Percentiles rank a stretch among this genome's conserved stretches.
Evolutionary conservation across 768 basidiomycete species (phyloP).

Genomic region (Royoungia palumana): DNA sequence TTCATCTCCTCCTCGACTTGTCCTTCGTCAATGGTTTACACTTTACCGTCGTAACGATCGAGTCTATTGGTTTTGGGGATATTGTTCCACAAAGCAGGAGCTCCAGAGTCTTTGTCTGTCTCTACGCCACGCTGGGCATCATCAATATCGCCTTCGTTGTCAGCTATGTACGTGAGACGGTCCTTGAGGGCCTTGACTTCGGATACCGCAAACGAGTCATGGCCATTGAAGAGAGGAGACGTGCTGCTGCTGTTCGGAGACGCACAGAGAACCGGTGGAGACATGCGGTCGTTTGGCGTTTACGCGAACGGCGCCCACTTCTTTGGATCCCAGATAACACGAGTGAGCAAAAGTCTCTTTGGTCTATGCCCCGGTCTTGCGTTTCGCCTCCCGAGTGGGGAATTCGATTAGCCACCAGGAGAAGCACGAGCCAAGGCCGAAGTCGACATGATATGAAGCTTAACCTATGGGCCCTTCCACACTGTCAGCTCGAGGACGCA

Average conservation of each 20-base stretch:
- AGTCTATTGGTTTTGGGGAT: slow-evolving; percentile 78
- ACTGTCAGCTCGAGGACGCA: slow-evolving; percentile 53
- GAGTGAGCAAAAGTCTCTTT: slow-evolving; percentile 3
- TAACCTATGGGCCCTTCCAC: slow-evolving; percentile 59
- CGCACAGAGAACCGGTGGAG: slow-evolving; percentile 55
- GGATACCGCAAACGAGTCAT: slow-evolving; percentile 55
- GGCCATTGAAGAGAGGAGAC: slow-evolving; percentile 44
- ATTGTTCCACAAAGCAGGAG: slow-evolving; percentile 51
- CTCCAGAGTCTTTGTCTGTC: slow-evolving; percentile 55
- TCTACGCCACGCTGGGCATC: slow-evolving; percentile 60
- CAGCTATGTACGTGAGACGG: slow-evolving; percentile 61
- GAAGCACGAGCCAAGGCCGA: slow-evolving; percentile 5
- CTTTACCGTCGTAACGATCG: slow-evolving; percentile 70
- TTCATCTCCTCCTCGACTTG: slow-evolving; percentile 51
- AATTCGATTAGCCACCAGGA: background rate
- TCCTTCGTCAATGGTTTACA: slow-evolving; percentile 75
- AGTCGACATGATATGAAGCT: slow-evolving; percentile 51
- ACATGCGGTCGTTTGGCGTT: slow-evolving; percentile 59
- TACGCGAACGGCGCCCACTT: slow-evolving; percentile 46
- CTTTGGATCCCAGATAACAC: slow-evolving; percentile 50
- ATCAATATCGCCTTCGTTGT: slow-evolving; percentile 63
- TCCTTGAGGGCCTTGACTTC: slow-evolving; percentile 71
- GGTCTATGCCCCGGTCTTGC: slow-evolving; percentile 4
- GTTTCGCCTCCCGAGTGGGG: slow-evolving; percentile 12
- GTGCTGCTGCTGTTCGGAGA: slow-evolving; percentile 38